Percentiles rank a stretch among this genome's conserved stretches.
Conservation (phyloP, 1,284 basidiomycete species). For the Vanrija pseudolonga region DNA sequence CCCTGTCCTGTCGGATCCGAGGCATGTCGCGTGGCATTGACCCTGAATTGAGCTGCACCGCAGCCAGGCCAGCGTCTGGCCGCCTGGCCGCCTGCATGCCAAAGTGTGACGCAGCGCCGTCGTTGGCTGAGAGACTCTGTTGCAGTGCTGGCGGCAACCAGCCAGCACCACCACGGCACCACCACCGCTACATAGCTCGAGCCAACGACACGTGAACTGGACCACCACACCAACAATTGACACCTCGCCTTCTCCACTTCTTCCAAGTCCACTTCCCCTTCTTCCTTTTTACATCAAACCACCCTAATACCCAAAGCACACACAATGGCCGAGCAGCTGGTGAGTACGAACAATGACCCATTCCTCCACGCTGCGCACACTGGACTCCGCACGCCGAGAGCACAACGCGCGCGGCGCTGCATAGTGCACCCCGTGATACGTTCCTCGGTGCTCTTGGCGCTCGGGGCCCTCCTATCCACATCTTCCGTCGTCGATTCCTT, state of each 20-base stretch:
- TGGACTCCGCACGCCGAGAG: slow-evolving; percentile 10
- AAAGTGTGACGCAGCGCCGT: no score
- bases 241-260: neutral
- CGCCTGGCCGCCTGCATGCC: no score
- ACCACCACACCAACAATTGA: neutral
- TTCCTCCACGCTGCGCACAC: neutral
- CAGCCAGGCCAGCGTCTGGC: no score
- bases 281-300: slow-evolving; percentile 1
- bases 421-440: neutral
- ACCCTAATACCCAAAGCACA: slow-evolving; percentile 1
- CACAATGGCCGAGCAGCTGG: slow-evolving; percentile 65
- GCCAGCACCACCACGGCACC: no score
- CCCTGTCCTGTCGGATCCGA: neutral
- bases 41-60: neutral
- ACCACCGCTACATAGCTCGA: no score
- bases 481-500: no score
- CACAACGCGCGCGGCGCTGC: neutral
- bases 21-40: neutral
- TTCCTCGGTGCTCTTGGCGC: neutral
- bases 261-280: no score
- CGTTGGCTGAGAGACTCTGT: no score
- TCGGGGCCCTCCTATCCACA: no score
- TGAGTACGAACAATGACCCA: slow-evolving; percentile 46
- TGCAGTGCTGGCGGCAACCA: neutral
- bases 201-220: neutral